These are phyloP conservation scores for Gastrodia elata DNA, from an alignment of 106 monocot species.

Conservation along the genomic window DNA sequence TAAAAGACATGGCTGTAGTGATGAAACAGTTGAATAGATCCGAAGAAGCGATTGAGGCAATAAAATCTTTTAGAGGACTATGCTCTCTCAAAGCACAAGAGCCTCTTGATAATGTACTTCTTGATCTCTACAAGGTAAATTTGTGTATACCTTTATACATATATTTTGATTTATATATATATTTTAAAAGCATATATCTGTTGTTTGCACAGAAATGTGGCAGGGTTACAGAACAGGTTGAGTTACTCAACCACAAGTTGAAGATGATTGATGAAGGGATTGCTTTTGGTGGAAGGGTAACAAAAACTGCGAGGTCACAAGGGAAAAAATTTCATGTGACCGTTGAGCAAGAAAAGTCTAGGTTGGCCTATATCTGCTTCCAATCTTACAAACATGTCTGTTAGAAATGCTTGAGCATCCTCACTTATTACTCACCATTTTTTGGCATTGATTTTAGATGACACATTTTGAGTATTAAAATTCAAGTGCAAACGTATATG, in stretches of 20 bases:
- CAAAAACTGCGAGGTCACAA: constrained; percentile 82
- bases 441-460: too few species aligned
- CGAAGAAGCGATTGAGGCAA: constrained; percentile 93
- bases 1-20: constrained; percentile 97
- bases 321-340: constrained; percentile 94
- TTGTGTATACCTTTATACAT: neutral
- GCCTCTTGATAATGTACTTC: constrained; percentile 87
- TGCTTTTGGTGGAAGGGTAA: constrained; percentile 88
- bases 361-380: constrained; percentile 11
- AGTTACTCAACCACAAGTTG: constrained; percentile 67
- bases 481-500: too few species aligned
- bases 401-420: too few species aligned
- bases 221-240: constrained; percentile 80
- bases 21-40: constrained; percentile 98
- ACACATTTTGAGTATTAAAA: too few species aligned
- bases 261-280: constrained; percentile 54
- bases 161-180: neutral
- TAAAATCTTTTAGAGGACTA: constrained; percentile 63
- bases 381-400: constrained; percentile 17
- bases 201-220: constrained; percentile 60
- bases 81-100: constrained; percentile 90
- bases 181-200: neutral
- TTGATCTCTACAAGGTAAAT: constrained; percentile 86
- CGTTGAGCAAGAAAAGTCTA: constrained; percentile 83
- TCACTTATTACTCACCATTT: neutral